Base-by-base conservation (phyloP, 768 basidiomycete species). In the Tulasnella sp. region DNA sequence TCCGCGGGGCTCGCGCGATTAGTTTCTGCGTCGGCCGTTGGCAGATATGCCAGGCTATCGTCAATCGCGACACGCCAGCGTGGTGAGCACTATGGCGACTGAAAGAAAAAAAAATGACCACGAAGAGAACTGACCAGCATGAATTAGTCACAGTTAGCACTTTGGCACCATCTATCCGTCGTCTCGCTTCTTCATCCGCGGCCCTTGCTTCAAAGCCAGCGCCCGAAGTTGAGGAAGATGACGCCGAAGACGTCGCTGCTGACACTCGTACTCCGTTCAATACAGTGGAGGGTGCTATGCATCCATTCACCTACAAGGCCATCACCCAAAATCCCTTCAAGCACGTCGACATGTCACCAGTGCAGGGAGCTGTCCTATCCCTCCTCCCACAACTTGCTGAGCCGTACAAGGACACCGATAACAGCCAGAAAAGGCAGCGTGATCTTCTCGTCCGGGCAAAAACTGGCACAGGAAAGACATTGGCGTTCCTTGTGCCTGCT, bases 381-480 rank as follows among this genome's bases (percentile, higher is more conserved):
- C 75, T 88, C 53, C 78, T 97, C 24, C 91, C 92, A 10, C 73
- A 76, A 4, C 73, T 96, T 24, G 76, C 80, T 12, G 68, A 73
- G 17, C 80, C 85, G 9, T 76, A 80, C 66, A 66, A 75, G 53
- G 63, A 66, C 34, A 49, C 61, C n/a, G 29, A 63, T 10, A 60
- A 60, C 8, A 42, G 62, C 7, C 48, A 38, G 12, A 44, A 44
- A 8, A 60, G 69, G 9, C 79, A 84, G 4, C 50, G 48, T 11
- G 92, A 97, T 68, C 70, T 93, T 22, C 75, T 94, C 46, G 89
- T 93, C 58, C 84, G 88, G 68, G 87, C 91, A 3, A 86, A 83
- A 68, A 91, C 91, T 0, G 89, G 91, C 27, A 91, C 90, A 0
- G 91, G 89, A 30, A 94, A 93, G 72, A 93, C 90, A 0, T 72